Evolutionary conservation across 169 alveolate species (phyloP).

Genomic region (Plasmodium inui): DNA sequence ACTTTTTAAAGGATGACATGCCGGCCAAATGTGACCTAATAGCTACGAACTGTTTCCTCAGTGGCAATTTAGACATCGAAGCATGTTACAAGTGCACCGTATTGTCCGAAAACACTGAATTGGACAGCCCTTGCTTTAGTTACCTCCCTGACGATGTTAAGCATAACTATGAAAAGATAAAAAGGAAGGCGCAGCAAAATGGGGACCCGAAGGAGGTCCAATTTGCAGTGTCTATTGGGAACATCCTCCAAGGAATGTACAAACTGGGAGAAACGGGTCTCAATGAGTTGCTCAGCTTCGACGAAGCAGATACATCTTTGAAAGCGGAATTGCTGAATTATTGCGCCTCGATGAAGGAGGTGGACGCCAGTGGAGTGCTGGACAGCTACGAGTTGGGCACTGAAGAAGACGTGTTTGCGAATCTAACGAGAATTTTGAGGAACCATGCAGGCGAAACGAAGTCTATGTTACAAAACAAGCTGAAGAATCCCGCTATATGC

Average conservation of each 20-base stretch:
- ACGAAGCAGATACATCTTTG: background rate
- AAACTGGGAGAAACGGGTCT: background rate
- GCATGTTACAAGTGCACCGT: background rate
- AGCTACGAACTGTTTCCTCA: background rate
- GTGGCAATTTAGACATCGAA: background rate
- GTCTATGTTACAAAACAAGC: background rate
- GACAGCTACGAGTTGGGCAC: background rate
- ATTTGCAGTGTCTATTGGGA: background rate
- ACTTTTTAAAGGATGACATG: background rate
- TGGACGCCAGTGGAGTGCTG: constrained; percentile 13
- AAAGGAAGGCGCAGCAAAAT: background rate
- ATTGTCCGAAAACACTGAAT: background rate
- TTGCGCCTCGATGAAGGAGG: background rate
- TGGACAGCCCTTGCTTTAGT: background rate
- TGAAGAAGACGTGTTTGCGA: background rate
- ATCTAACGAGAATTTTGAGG: background rate
- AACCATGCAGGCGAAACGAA: background rate
- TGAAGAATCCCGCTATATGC: constrained; percentile 16
- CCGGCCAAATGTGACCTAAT: background rate
- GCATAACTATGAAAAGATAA: background rate
- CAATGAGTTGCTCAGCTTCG: background rate
- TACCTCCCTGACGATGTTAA: background rate
- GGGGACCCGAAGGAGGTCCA: background rate
- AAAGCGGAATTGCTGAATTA: background rate
- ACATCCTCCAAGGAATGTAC: background rate